Conservation (phyloP, 257 asterid species). For the Solanum arcanum region DNA sequence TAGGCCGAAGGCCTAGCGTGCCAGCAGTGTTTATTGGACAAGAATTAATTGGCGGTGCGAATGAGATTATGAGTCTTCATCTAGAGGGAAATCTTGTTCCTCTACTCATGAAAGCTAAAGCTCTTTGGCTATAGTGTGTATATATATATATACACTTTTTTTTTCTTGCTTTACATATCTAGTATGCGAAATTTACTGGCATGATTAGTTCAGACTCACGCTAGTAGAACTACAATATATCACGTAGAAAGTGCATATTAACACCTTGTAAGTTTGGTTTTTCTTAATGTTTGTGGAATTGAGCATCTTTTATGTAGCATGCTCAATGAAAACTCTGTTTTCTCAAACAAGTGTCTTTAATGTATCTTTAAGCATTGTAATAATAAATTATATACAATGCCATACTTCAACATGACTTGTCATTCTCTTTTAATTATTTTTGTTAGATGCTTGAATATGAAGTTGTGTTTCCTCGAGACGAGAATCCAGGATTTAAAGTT, state of each 20-base stretch:
- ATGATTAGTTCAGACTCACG: not conserved
- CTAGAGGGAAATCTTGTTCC: conserved; percentile 52
- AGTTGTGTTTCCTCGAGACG: too few relatives aligned
- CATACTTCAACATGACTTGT: not conserved
- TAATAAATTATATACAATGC: not conserved
- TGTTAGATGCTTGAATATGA: not conserved
- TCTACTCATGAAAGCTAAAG: conserved; percentile 65
- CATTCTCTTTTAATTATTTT: not conserved
- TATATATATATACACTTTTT: not conserved
- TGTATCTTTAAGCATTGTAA: not conserved
- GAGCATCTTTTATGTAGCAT: not conserved
- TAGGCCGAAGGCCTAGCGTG: conserved; percentile 22
- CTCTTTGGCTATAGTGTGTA: conserved; percentile 34
- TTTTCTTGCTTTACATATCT: not conserved
- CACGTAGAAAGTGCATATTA: too few relatives aligned
- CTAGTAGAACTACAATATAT: not conserved
- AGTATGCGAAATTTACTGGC: not conserved
- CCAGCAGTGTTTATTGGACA: conserved; percentile 67
- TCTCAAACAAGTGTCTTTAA: not conserved
- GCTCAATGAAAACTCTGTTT: not conserved
- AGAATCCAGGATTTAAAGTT: not conserved
- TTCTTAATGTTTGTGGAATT: not conserved
- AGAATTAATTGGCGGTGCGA: conserved; percentile 52
- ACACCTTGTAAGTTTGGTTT: not conserved
- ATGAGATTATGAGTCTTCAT: conserved; percentile 73